phyloP scores from a whole-genome alignment of 768 basidiomycete species.

The Brasilioporus rufonigricans region DNA sequence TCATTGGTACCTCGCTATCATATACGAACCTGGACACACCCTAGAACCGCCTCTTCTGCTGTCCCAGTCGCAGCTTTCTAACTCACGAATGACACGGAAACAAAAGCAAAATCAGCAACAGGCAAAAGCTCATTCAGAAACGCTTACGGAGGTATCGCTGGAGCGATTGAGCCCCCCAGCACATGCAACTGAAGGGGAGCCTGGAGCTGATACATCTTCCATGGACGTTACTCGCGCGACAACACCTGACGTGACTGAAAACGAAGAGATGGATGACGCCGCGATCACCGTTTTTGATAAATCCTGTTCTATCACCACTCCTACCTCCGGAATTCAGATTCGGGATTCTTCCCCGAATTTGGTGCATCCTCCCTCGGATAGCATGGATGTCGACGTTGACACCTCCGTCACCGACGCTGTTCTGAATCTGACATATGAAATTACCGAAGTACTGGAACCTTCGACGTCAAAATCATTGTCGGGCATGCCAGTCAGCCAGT shows the following conservation, averaged over 20 bases:
- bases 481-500: slow-evolving; percentile 18
- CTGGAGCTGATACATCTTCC: slow-evolving; percentile 17
- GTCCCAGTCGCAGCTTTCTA: slow-evolving; percentile 1
- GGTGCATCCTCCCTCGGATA: slow-evolving; percentile 19
- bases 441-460: not conserved
- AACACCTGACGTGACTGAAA: slow-evolving; percentile 19
- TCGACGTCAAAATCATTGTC: slow-evolving; percentile 7
- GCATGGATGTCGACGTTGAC: slow-evolving; percentile 28
- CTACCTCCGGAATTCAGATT: slow-evolving; percentile 4
- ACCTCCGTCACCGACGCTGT: not conserved
- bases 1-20: slow-evolving; percentile 97
- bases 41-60: slow-evolving; percentile 48
- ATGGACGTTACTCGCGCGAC: slow-evolving; percentile 16
- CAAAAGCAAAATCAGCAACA: slow-evolving; percentile 18
- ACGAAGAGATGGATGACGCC: slow-evolving; percentile 13
- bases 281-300: slow-evolving; percentile 8
- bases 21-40: slow-evolving; percentile 71
- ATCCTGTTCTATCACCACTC: slow-evolving; percentile 16
- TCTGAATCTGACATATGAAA: not conserved
- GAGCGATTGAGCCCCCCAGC: not conserved
- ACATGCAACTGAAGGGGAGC: slow-evolving; percentile 3
- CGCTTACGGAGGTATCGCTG: not conserved
- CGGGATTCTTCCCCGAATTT: slow-evolving; percentile 20
- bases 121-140: slow-evolving; percentile 2
- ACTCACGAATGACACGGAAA: slow-evolving; percentile 19